phyloP scores from a whole-genome alignment of 2,329 filamentous ascomycete genomes.

The Venturia nashicola region DNA sequence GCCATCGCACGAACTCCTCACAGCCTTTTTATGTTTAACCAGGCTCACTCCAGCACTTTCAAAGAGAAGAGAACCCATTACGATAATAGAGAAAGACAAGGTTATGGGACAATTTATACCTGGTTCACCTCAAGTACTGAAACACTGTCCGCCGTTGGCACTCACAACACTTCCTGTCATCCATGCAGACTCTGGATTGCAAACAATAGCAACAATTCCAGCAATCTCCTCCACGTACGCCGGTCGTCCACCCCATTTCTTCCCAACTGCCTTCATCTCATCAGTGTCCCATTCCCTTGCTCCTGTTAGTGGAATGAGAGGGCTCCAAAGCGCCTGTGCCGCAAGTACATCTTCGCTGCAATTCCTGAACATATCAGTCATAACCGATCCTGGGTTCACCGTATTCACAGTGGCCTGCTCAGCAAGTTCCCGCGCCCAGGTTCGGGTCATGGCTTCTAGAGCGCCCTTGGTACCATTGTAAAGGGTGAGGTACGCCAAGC shows the following conservation, averaged over 20 bases:
- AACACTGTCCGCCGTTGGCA: constrained; percentile 54
- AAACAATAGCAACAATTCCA: constrained; percentile 65
- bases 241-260: constrained; percentile 34
- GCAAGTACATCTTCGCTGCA: not conserved
- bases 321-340: not conserved
- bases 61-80: too few species aligned
- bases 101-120: not conserved
- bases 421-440: constrained; percentile 50
- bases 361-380: constrained; percentile 50
- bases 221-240: constrained; percentile 61
- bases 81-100: not conserved
- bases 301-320: constrained; percentile 13
- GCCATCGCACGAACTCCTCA: too few species aligned
- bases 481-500: constrained; percentile 26
- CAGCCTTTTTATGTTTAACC: too few species aligned
- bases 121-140: not conserved
- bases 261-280: constrained; percentile 23
- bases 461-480: constrained; percentile 57
- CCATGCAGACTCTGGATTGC: constrained; percentile 57
- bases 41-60: too few species aligned
- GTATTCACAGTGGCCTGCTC: constrained; percentile 53
- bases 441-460: constrained; percentile 56
- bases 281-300: constrained; percentile 32
- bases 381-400: constrained; percentile 53
- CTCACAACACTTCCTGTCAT: constrained; percentile 68